These are phyloP conservation scores for Blechomonas ayalai DNA, from an alignment of 208 protist species.

Conservation along the genomic window DNA sequence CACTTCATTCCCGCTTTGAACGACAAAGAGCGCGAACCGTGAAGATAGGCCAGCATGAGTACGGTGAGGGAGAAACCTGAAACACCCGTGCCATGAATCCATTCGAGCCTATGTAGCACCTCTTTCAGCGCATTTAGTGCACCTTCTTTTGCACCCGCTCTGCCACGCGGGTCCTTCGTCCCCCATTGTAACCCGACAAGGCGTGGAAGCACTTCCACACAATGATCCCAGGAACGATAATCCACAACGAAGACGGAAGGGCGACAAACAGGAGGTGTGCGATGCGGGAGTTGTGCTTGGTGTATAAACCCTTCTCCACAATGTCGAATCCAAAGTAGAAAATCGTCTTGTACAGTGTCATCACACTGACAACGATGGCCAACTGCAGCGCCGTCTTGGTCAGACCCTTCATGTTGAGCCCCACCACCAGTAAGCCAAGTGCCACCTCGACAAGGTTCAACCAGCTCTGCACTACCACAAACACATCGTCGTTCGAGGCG, in stretches of 20 bases:
- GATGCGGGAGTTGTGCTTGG: conserved; percentile 41
- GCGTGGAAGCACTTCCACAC: conserved; percentile 28
- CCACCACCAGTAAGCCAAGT: conserved; percentile 33
- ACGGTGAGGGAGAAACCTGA: too few relatives aligned
- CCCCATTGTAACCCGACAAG: conserved; percentile 2
- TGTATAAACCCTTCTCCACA: conserved; percentile 53
- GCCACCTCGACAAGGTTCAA: conserved; percentile 64
- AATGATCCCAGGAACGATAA: conserved; percentile 43
- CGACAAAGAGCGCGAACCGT: too few relatives aligned
- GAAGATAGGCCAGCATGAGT: too few relatives aligned
- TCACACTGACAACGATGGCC: conserved; percentile 33
- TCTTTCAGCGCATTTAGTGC: too few relatives aligned
- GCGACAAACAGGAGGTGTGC: conserved; percentile 48
- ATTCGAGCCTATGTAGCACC: too few relatives aligned
- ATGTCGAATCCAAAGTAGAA: conserved; percentile 65
- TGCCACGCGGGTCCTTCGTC: not conserved
- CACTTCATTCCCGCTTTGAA: too few relatives aligned
- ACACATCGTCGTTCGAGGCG: conserved; percentile 69
- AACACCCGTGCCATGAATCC: too few relatives aligned
- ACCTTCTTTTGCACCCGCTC: conserved; percentile 2
- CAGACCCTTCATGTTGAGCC: conserved; percentile 12
- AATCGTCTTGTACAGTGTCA: conserved; percentile 83
- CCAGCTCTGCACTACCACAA: conserved; percentile 78
- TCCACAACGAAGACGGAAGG: conserved; percentile 57
- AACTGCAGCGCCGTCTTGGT: conserved; percentile 27